phyloP scores from a whole-genome alignment of 306 rosid species.

The Quillaja saponaria region DNA sequence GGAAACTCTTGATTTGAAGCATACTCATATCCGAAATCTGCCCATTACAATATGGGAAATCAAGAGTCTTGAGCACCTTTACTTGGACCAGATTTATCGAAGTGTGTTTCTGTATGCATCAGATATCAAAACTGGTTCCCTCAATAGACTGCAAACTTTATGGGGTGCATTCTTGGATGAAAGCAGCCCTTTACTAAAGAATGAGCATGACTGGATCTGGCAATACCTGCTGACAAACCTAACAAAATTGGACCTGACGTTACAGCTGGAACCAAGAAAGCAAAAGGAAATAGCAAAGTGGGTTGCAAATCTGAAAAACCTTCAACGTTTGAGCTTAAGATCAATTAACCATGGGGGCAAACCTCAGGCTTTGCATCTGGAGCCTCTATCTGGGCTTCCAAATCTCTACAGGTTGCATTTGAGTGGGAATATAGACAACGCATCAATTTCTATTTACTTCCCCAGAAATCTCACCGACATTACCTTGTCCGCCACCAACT shows the following conservation, averaged over 20 bases:
- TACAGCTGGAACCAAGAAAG: not conserved
- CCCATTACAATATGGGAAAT: conserved; percentile 23
- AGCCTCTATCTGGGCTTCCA: not conserved
- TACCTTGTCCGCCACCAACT: conserved; percentile 14
- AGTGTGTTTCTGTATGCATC: no score
- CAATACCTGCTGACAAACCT: conserved; percentile 26
- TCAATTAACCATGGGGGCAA: conserved; percentile 3
- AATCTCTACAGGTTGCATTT: conserved; percentile 6
- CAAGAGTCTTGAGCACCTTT: conserved; percentile 20
- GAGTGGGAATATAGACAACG: conserved; percentile 4
- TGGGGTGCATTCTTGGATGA: no score
- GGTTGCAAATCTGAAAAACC: not conserved
- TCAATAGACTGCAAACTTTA: no score
- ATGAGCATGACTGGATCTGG: no score
- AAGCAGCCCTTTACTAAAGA: not conserved
- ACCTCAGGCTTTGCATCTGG: not conserved
- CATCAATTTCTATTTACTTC: not conserved
- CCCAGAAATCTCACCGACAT: conserved; percentile 23
- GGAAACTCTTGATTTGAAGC: conserved; percentile 30
- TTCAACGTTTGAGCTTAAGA: conserved; percentile 22
- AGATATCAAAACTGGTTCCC: no score
- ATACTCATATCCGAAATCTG: not conserved
- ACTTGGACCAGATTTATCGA: conserved; percentile 12
- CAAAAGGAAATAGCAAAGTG: conserved; percentile 13
- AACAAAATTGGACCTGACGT: conserved; percentile 18